phyloP scores from a whole-genome alignment of 2,329 filamentous ascomycete species.

The Fusarium sp. region DNA sequence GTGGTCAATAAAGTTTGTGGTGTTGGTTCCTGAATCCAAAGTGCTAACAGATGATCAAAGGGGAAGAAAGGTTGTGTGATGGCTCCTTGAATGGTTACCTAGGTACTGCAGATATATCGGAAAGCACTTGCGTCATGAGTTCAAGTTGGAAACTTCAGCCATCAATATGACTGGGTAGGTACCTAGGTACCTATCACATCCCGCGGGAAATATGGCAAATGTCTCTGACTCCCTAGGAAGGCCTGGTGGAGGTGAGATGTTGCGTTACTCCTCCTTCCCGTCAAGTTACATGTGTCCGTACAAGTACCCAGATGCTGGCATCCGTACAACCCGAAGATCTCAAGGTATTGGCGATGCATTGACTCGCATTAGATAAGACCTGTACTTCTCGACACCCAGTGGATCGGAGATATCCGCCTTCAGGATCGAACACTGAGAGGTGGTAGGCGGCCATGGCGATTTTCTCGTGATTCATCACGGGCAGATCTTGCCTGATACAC shows the following conservation, averaged over 20 bases:
- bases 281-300: neutral
- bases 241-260: neutral
- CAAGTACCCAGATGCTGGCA: neutral
- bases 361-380: neutral
- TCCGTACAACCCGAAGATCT: neutral
- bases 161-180: neutral
- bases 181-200: neutral
- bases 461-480: neutral
- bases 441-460: neutral
- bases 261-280: neutral
- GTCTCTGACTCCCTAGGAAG: neutral
- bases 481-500: neutral
- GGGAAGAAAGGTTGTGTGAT: neutral
- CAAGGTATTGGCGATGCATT: neutral
- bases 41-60: neutral
- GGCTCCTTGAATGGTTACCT: neutral
- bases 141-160: neutral
- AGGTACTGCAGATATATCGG: neutral
- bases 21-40: neutral
- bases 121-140: neutral
- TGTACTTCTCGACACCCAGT: neutral
- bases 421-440: neutral
- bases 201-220: neutral
- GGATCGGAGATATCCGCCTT: neutral
- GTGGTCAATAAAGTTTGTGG: neutral